Conservation (phyloP, 257 asterid species). For the Leonotis leonurus region DNA sequence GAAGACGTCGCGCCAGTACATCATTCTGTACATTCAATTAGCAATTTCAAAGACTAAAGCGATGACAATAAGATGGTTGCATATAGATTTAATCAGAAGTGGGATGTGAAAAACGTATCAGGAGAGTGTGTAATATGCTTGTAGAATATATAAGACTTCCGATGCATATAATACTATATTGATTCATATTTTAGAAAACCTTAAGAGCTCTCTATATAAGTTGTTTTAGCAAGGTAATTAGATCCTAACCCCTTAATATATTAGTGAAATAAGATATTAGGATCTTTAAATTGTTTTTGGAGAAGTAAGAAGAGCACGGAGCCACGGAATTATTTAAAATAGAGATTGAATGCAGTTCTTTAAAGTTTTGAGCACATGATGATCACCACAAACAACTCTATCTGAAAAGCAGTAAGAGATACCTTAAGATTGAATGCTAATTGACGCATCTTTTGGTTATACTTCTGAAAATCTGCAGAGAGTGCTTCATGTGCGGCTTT, state of each 20-base stretch:
- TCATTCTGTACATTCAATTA: slow-evolving; percentile 35
- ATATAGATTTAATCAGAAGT: not conserved
- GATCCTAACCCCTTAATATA: not conserved
- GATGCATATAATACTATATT: not conserved
- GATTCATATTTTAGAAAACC: not conserved
- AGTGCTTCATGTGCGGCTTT: slow-evolving; percentile 53
- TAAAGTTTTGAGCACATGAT: not conserved
- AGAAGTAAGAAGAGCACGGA: not conserved
- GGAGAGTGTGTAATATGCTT: not conserved
- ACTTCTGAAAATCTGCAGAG: slow-evolving; percentile 55
- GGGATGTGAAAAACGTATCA: not conserved
- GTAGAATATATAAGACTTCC: not conserved
- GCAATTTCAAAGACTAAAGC: slow-evolving; percentile 12
- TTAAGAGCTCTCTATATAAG: not conserved
- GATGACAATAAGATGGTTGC: not conserved
- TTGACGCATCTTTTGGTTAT: slow-evolving; percentile 77
- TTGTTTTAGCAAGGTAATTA: not conserved
- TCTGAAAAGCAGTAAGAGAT: slow-evolving; percentile 6
- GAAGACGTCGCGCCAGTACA: slow-evolving; percentile 54
- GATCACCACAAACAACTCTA: not conserved
- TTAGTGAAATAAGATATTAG: not conserved
- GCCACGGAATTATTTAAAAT: not conserved
- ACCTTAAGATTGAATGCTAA: slow-evolving; percentile 70
- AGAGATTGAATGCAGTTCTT: not conserved
- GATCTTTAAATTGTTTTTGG: not conserved